A percentile compares a stretch with the other conserved stretches of the same genome.
These are phyloP conservation scores for Arabis alpina DNA, from an alignment of 345 rosid genomes.

Conservation along the genomic window DNA sequence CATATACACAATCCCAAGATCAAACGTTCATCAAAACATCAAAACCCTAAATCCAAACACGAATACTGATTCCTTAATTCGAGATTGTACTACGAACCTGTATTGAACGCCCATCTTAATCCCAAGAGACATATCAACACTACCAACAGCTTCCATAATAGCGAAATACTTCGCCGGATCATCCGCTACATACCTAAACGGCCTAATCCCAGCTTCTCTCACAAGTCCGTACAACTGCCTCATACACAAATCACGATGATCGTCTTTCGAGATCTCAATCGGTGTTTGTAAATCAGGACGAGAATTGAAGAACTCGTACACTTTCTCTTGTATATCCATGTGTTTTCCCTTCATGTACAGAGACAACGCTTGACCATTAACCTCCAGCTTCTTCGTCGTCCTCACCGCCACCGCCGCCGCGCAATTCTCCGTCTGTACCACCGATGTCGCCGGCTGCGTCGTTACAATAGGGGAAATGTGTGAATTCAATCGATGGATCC, in stretches of 20 bases:
- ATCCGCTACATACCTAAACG: slow-evolving; percentile 65
- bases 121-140: slow-evolving; percentile 88
- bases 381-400: slow-evolving; percentile 56
- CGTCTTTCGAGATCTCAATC: slow-evolving; percentile 77
- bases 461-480: slow-evolving; percentile 53
- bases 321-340: slow-evolving; percentile 75
- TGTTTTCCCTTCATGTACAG: slow-evolving; percentile 74
- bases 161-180: slow-evolving; percentile 91
- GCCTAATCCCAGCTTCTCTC: slow-evolving; percentile 76
- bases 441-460: slow-evolving; percentile 15
- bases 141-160: slow-evolving; percentile 79
- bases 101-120: slow-evolving; percentile 95
- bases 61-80: neutral
- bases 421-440: slow-evolving; percentile 41
- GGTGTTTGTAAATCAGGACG: slow-evolving; percentile 92
- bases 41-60: slow-evolving; percentile 4
- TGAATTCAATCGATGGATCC: slow-evolving; percentile 59
- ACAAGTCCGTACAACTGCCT: slow-evolving; percentile 76
- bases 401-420: slow-evolving; percentile 32
- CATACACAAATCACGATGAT: slow-evolving; percentile 88
- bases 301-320: slow-evolving; percentile 62
- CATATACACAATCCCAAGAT: no score
- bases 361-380: slow-evolving; percentile 53
- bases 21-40: neutral
- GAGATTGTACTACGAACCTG: slow-evolving; percentile 53